Conservation (phyloP, 2,329 filamentous ascomycete genomes). For the Xylaria sp. region DNA sequence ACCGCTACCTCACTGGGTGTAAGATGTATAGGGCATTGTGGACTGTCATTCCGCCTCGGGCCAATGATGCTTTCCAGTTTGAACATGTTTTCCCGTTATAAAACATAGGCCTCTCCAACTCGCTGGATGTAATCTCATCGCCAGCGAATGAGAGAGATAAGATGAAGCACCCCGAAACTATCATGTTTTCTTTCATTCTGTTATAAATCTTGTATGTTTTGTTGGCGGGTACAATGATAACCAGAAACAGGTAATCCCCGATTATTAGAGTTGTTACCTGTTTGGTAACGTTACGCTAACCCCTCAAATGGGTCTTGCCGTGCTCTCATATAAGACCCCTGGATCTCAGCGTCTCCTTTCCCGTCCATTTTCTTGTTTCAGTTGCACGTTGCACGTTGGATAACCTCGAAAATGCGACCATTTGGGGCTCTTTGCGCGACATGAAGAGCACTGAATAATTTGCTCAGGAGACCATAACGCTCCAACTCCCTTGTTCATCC, state of each 20-base stretch:
- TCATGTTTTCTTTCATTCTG: background rate
- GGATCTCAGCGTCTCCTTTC: background rate
- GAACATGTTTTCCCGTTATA: slow-evolving; percentile 6
- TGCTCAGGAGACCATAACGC: no score
- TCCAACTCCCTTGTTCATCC: no score
- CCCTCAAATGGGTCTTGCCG: background rate
- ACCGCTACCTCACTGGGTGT: background rate
- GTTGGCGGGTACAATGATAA: background rate
- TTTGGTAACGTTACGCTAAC: background rate
- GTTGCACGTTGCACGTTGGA: no score
- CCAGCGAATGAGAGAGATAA: background rate
- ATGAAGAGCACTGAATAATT: no score
- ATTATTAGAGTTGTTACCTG: background rate
- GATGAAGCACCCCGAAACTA: background rate
- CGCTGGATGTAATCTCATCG: background rate
- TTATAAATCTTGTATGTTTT: background rate
- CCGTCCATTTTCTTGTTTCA: no score
- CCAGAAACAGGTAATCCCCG: background rate
- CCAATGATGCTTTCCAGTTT: slow-evolving; percentile 17
- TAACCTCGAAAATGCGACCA: no score
- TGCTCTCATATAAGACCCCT: background rate
- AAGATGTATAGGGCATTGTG: background rate
- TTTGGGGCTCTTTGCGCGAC: no score
- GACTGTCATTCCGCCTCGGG: slow-evolving; percentile 2
- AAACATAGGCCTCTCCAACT: slow-evolving; percentile 1